Conservation (phyloP, 2,329 filamentous ascomycete genomes). For the Sordariomycetes sp. region DNA sequence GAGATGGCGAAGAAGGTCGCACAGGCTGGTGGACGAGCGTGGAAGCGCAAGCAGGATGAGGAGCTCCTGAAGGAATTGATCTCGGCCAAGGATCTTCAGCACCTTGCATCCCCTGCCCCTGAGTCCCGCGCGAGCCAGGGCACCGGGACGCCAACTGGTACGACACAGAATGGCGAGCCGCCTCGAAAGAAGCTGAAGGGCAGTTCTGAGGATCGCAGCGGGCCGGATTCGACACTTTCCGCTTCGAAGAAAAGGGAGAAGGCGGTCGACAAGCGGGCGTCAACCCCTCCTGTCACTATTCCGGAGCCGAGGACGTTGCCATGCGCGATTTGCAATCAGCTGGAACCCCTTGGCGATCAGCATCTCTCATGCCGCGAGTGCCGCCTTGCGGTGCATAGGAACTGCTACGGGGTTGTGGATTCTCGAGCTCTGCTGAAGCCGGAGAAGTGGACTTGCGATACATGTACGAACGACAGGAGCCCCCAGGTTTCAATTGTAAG, state of each 20-base stretch:
- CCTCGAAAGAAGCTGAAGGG: conserved; percentile 54
- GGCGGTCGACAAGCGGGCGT: conserved; percentile 33
- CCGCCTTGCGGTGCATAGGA: conserved; percentile 78
- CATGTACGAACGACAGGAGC: conserved; percentile 87
- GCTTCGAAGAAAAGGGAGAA: conserved; percentile 27
- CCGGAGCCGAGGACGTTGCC: conserved; percentile 69
- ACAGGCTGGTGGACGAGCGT: conserved; percentile 64
- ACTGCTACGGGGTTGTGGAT: conserved; percentile 77
- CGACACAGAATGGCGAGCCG: conserved; percentile 28
- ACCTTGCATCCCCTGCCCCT: conserved; percentile 6
- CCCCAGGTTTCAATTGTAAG: conserved; percentile 82
- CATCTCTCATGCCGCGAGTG: conserved; percentile 76
- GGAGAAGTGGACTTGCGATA: conserved; percentile 88
- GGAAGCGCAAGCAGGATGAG: conserved; percentile 84
- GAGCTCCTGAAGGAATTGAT: conserved; percentile 68
- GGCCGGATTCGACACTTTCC: conserved; percentile 31
- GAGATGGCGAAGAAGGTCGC: conserved; percentile 82
- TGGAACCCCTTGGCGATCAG: conserved; percentile 59
- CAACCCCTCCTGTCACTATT: conserved; percentile 57
- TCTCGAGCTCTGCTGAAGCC: conserved; percentile 38
- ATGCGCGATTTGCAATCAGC: conserved; percentile 70
- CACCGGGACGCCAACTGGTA: not conserved
- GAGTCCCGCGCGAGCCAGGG: conserved; percentile 4
- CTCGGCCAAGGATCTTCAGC: conserved; percentile 40
- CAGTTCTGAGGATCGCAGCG: conserved; percentile 24